A percentile compares a stretch with the other conserved stretches of the same genome.
Evolutionary conservation across 2,329 filamentous ascomycete species (phyloP).

Genomic region (Colletotrichum simmondsii): DNA sequence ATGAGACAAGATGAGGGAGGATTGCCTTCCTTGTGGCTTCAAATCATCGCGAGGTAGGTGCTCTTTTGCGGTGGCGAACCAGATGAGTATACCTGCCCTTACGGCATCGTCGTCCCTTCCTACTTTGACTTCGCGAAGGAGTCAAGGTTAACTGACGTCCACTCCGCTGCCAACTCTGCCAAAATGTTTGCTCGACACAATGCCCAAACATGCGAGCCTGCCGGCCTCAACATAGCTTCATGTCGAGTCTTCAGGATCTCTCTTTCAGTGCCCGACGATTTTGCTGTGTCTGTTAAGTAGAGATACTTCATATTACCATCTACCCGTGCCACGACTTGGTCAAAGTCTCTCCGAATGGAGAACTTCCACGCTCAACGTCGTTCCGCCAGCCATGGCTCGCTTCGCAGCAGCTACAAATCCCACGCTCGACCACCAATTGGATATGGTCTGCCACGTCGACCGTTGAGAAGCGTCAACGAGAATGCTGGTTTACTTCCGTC

Average conservation of each 20-base stretch:
- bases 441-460: slow-evolving; percentile 43
- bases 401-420: slow-evolving; percentile 45
- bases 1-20: not conserved
- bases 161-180: not conserved
- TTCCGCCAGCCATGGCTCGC: slow-evolving; percentile 53
- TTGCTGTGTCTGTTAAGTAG: slow-evolving; percentile 9
- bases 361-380: slow-evolving; percentile 41
- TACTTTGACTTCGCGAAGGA: not conserved
- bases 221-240: slow-evolving; percentile 27
- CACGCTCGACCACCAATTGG: slow-evolving; percentile 38
- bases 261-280: not conserved
- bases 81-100: not conserved
- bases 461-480: slow-evolving; percentile 57
- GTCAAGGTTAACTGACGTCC: not conserved
- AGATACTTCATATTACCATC: slow-evolving; percentile 27
- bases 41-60: not conserved
- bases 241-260: not conserved
- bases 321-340: not conserved
- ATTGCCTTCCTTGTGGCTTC: not conserved
- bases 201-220: slow-evolving; percentile 1
- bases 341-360: slow-evolving; percentile 41
- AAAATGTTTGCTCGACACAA: not conserved
- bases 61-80: not conserved
- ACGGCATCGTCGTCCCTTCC: not conserved
- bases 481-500: slow-evolving; percentile 55